Percentiles rank a stretch among this genome's conserved stretches.
Evolutionary conservation across 2,329 filamentous ascomycete genomes (phyloP).

Genomic region (Fusarium sp.): DNA sequence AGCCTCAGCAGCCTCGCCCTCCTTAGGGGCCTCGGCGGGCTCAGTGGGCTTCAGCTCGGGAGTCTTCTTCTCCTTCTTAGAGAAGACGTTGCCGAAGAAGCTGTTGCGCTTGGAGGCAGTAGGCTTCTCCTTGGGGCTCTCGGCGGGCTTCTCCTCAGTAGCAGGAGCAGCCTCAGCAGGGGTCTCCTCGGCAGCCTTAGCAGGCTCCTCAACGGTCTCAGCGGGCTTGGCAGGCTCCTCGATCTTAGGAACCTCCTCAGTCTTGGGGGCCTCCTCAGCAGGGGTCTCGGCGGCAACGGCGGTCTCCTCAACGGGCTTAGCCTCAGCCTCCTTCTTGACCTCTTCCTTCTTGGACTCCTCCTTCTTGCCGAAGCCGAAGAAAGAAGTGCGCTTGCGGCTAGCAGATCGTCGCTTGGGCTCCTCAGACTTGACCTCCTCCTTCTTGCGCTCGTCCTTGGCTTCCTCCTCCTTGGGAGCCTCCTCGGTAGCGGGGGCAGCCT

Average conservation of each 20-base stretch:
- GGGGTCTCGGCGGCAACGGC: slow-evolving; percentile 45
- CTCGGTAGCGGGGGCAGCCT: slow-evolving; percentile 42
- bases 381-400: slow-evolving; percentile 74
- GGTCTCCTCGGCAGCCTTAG: slow-evolving; percentile 51
- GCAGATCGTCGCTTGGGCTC: slow-evolving; percentile 72
- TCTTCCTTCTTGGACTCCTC: slow-evolving; percentile 59
- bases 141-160: slow-evolving; percentile 52
- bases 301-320: slow-evolving; percentile 51
- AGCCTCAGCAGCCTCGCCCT: slow-evolving; percentile 62
- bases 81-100: slow-evolving; percentile 65
- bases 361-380: slow-evolving; percentile 73
- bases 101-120: slow-evolving; percentile 65
- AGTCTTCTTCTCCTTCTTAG: slow-evolving; percentile 71
- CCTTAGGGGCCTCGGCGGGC: slow-evolving; percentile 56
- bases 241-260: slow-evolving; percentile 36
- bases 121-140: slow-evolving; percentile 61
- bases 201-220: slow-evolving; percentile 40
- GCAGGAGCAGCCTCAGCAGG: slow-evolving; percentile 51
- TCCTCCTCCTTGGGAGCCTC: slow-evolving; percentile 54
- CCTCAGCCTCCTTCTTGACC: slow-evolving; percentile 61
- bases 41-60: slow-evolving; percentile 61
- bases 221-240: slow-evolving; percentile 17
- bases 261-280: slow-evolving; percentile 44
- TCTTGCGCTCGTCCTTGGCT: slow-evolving; percentile 51
- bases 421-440: slow-evolving; percentile 67